A percentile compares a stretch with the other conserved stretches of the same genome.
Conservation (phyloP, 495 filamentous ascomycete genomes). For the Chaetomium tenue region DNA sequence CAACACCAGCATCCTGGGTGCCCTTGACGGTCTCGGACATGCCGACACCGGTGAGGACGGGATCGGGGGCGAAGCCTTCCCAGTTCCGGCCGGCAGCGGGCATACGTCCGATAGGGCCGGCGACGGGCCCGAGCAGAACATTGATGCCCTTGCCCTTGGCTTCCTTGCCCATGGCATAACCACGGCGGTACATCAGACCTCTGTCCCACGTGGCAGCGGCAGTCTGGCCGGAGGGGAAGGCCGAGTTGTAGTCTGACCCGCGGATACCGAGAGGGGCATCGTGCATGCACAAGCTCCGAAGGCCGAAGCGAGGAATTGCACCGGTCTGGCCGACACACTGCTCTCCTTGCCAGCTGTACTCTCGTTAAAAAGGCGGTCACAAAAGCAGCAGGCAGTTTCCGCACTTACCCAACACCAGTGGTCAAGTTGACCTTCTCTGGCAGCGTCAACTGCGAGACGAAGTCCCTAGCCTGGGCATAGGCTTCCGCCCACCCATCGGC, state of each 20-base stretch:
- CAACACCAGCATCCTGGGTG: slow-evolving; percentile 76
- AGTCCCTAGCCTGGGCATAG: slow-evolving; percentile 70
- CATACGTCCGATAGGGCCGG: slow-evolving; percentile 74
- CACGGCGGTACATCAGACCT: slow-evolving; percentile 68
- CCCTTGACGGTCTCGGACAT: slow-evolving; percentile 76
- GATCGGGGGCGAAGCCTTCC: slow-evolving; percentile 77
- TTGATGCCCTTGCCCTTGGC: slow-evolving; percentile 81
- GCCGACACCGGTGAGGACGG: slow-evolving; percentile 69
- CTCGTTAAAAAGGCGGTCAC: slow-evolving; percentile 24
- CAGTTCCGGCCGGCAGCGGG: slow-evolving; percentile 87
- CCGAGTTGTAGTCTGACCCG: slow-evolving; percentile 70
- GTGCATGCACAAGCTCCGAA: slow-evolving; percentile 81
- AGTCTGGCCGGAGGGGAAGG: slow-evolving; percentile 78
- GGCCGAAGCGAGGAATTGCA: slow-evolving; percentile 69
- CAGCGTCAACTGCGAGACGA: slow-evolving; percentile 80
- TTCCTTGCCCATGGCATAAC: slow-evolving; percentile 76
- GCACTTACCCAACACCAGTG: slow-evolving; percentile 71
- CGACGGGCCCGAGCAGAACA: slow-evolving; percentile 83
- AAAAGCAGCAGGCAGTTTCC: neutral
- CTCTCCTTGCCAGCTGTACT: slow-evolving; percentile 66
- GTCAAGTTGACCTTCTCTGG: slow-evolving; percentile 92
- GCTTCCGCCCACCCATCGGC: slow-evolving; percentile 74
- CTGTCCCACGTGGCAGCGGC: slow-evolving; percentile 76
- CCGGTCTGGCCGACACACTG: slow-evolving; percentile 79
- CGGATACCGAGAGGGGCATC: slow-evolving; percentile 87